Evolutionary conservation across 164 flowering plant genomes (phyloP).

Genomic region (Tinospora cordifolia): DNA sequence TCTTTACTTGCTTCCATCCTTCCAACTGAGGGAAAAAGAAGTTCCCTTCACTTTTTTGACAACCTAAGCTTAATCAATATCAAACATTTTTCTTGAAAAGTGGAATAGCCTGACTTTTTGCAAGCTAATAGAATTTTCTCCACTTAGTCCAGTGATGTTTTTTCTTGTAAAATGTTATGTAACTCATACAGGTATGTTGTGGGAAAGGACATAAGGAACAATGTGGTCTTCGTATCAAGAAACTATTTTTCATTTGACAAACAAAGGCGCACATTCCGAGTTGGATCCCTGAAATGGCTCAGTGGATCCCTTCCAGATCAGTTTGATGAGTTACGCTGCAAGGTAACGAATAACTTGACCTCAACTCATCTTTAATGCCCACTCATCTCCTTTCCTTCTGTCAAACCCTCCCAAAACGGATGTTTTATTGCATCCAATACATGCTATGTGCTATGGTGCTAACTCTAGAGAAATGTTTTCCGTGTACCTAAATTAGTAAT

Average conservation of each 20-base stretch:
- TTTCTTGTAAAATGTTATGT: not conserved
- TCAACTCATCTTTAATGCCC: not conserved
- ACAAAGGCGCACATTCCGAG: conserved; percentile 77
- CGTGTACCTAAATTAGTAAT: not conserved
- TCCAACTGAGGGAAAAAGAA: no score
- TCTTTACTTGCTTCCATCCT: no score
- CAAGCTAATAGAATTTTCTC: no score
- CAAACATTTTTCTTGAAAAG: no score
- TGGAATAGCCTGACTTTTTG: no score
- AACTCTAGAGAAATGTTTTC: not conserved
- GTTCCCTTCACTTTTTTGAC: no score
- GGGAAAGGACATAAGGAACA: conserved; percentile 73
- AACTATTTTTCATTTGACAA: conserved; percentile 85
- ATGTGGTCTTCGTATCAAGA: conserved; percentile 88
- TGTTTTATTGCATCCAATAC: not conserved
- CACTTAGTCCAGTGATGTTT: not conserved
- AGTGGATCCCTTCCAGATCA: conserved; percentile 43
- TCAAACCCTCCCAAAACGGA: not conserved
- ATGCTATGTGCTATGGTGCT: not conserved
- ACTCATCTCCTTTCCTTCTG: not conserved
- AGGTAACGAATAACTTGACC: conserved; percentile 33
- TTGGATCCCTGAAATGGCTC: conserved; percentile 87
- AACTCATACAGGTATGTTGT: conserved; percentile 77
- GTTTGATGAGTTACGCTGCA: conserved; percentile 57
- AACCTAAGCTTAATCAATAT: no score